Evolutionary conservation across 2,329 filamentous ascomycete species (phyloP), one percentile per base, ranked within the genome.

Genomic region (Ceratocystis cubensis): DNA sequence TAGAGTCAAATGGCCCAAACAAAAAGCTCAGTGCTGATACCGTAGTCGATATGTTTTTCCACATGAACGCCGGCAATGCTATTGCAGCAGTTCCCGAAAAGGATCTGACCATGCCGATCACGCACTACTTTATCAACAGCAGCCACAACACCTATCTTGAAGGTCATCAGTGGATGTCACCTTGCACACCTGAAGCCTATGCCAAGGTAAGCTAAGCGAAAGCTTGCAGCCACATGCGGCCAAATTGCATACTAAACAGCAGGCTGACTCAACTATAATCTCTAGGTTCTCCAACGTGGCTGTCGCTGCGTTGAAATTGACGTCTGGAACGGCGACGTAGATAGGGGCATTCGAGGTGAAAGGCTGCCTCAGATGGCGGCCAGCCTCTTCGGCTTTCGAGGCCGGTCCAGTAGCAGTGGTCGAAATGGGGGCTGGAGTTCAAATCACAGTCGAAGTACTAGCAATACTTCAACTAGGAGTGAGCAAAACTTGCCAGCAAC

Each of bases 291-390:
- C 13, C 79, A 83, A 45, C 82, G 85, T 64, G 89, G 89, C 61
- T 96, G 92, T 72, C 85, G 92, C 69, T 96, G 91, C 72, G 91
- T 96, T 61, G 92, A 96, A 74, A 94, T 96, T 66, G 93, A 96
- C 73, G 91, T 96, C 2, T 96, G 92, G 89, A 89, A 96, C 74
- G 89, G 91, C 13, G 78, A 82, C 69, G 74, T 78, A 20, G 75
- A 75, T 66, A 77, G 78, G 44, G 77, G 78, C 56, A 70, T 80
- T 6, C 82, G 81, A 0, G 77, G 75, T 22, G 77, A 76, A 65
- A 80, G 77, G 37, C 73, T 79, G 20, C 80, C 78, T 44, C 80
- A 76, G 53, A 75, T 76, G 0, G 77, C 78, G 30, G 75, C 76
- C 13, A 77, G 77, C 25, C 70, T 80, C 61, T 74, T 72, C 10